These are phyloP conservation scores for Elsinoe arachidis DNA, from an alignment of 2,329 filamentous ascomycete genomes.

Conservation along the genomic window DNA sequence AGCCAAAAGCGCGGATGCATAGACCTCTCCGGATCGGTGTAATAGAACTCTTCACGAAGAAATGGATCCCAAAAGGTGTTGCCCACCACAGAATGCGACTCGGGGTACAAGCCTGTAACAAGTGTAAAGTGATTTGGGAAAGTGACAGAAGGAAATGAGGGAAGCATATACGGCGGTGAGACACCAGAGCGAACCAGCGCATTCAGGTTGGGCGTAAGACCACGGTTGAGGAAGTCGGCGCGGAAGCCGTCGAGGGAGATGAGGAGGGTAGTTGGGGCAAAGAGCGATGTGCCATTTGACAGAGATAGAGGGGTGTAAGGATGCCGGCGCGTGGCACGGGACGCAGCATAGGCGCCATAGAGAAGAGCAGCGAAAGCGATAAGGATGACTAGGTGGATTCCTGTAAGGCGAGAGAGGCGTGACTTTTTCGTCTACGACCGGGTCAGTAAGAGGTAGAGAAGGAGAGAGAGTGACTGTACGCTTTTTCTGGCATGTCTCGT, in stretches of 20 bases:
- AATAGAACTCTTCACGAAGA: conserved; percentile 72
- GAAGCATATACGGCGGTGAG: conserved; percentile 84
- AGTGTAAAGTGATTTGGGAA: conserved; percentile 94
- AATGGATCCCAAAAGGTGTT: conserved; percentile 90
- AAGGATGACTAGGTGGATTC: conserved; percentile 38
- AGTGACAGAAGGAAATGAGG: conserved; percentile 91
- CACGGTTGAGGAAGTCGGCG: conserved; percentile 80
- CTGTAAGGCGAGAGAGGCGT: conserved; percentile 31
- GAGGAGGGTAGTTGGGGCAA: conserved; percentile 84
- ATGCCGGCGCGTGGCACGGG: conserved; percentile 21
- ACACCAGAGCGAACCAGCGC: conserved; percentile 73
- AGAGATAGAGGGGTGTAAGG: conserved; percentile 25
- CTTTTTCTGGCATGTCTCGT: conserved; percentile 36
- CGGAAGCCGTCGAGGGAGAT: conserved; percentile 94
- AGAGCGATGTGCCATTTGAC: conserved; percentile 79
- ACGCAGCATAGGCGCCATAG: conserved; percentile 50
- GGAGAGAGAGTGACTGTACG: neutral
- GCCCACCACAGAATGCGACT: conserved; percentile 84
- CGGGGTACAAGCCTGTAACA: conserved; percentile 83
- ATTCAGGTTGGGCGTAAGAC: conserved; percentile 72
- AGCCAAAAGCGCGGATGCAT: conserved; percentile 89
- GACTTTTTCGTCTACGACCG: conserved; percentile 25
- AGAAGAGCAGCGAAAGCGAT: conserved; percentile 48
- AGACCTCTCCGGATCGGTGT: conserved; percentile 66
- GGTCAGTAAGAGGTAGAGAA: neutral